These are phyloP conservation scores for Oryza punctata DNA, from an alignment of 176 grass and related monocot species.

Conservation along the genomic window DNA sequence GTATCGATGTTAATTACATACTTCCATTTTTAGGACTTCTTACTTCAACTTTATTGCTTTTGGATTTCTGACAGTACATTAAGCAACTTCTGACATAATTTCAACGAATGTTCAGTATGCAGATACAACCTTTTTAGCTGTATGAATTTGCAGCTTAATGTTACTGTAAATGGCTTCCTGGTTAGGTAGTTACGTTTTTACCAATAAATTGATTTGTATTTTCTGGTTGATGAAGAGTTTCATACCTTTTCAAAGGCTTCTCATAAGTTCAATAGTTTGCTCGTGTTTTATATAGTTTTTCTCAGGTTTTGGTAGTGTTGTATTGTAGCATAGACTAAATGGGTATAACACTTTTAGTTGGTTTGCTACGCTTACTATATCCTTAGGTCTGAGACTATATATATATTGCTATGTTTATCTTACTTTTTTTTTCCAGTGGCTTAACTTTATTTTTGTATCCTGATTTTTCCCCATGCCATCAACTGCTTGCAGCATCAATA, in stretches of 20 bases:
- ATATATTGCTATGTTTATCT: background rate
- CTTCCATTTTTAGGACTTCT: background rate
- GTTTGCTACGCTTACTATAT: background rate
- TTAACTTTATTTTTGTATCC: constrained; percentile 12
- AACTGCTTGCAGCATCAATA: constrained; percentile 73
- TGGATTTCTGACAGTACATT: background rate
- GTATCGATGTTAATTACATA: background rate
- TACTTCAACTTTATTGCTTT: background rate
- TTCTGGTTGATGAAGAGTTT: background rate
- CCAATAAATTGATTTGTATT: background rate
- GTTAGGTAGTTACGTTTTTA: background rate
- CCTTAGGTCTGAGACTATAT: constrained; percentile 1
- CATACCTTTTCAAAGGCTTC: background rate
- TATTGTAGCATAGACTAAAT: background rate
- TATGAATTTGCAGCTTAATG: constrained; percentile 23
- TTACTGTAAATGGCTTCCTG: background rate
- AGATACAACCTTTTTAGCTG: background rate
- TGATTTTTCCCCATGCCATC: background rate
- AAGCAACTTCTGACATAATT: background rate
- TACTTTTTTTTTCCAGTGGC: background rate
- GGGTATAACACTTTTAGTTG: constrained; percentile 20
- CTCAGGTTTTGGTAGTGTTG: background rate
- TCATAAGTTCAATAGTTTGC: background rate
- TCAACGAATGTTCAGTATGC: background rate
- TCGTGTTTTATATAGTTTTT: constrained; percentile 4